Conservation (phyloP, 2,329 filamentous ascomycete genomes). For the Exophiala spinifera region DNA sequence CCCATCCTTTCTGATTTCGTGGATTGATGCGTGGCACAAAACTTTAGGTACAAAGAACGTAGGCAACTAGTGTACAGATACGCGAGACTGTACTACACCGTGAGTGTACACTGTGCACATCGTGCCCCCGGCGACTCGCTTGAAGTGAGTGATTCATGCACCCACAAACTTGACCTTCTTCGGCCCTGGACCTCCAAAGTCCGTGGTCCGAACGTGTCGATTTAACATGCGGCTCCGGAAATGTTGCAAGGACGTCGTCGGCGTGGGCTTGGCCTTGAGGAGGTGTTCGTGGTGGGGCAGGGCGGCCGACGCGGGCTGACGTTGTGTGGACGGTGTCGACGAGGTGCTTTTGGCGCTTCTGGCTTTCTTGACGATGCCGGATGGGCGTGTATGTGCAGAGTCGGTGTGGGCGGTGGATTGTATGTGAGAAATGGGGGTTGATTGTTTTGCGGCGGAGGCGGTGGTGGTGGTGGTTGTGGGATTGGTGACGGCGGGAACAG, state of each 20-base stretch:
- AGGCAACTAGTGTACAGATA: no score
- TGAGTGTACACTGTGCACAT: no score
- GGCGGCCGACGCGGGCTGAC: not conserved
- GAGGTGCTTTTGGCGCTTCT: not conserved
- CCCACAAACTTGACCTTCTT: conserved; percentile 18
- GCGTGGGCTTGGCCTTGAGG: conserved; percentile 3
- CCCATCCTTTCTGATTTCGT: no score
- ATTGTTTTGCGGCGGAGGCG: not conserved
- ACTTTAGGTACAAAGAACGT: no score
- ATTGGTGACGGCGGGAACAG: not conserved
- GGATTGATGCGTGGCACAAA: no score
- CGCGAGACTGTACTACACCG: no score
- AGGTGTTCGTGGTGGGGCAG: not conserved
- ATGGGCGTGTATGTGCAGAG: not conserved
- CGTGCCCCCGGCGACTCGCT: no score
- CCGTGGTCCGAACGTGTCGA: conserved; percentile 8
- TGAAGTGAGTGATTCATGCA: conserved; percentile 4
- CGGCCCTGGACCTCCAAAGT: conserved; percentile 9
- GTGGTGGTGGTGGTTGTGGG: not conserved
- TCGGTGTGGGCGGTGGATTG: not conserved
- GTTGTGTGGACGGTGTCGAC: not conserved
- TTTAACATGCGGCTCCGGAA: conserved; percentile 11
- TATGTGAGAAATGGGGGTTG: not conserved
- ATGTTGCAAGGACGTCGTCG: conserved; percentile 11
- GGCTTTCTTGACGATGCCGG: not conserved